Conservation (phyloP, 1,284 basidiomycete species). For the Blastosporella zonata region DNA sequence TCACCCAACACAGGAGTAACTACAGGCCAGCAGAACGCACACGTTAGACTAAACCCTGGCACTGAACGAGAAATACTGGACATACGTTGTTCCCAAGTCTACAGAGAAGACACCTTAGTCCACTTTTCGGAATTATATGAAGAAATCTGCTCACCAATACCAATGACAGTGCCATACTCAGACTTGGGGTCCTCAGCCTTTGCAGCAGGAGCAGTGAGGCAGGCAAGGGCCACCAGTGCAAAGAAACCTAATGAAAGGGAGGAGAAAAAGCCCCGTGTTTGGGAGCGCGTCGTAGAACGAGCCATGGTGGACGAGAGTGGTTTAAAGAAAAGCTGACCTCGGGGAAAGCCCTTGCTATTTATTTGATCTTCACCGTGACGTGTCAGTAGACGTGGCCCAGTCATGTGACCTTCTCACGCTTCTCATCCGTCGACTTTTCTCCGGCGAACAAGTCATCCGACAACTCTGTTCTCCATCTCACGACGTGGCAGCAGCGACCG, state of each 20-base stretch:
- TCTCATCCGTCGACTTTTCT: slow-evolving; percentile 6
- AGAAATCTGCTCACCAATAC: slow-evolving; percentile 70
- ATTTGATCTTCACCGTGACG: slow-evolving; percentile 29
- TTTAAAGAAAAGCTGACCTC: slow-evolving; percentile 14
- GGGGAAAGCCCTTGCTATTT: slow-evolving; percentile 20
- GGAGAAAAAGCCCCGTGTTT: slow-evolving; percentile 56
- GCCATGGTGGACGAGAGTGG: slow-evolving; percentile 33
- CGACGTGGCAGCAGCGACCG: slow-evolving; percentile 6
- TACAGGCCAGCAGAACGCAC: slow-evolving; percentile 27
- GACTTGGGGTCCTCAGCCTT: slow-evolving; percentile 50
- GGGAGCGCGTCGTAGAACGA: slow-evolving; percentile 53
- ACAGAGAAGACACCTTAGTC: slow-evolving; percentile 22
- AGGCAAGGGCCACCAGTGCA: slow-evolving; percentile 61
- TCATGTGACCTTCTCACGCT: slow-evolving; percentile 27
- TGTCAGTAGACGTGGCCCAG: slow-evolving; percentile 38
- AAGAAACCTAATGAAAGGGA: slow-evolving; percentile 65
- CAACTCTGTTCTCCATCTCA: neutral
- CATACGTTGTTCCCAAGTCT: slow-evolving; percentile 83
- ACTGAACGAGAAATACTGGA: neutral
- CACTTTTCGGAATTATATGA: neutral
- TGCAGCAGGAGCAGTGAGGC: slow-evolving; percentile 56
- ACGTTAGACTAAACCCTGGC: slow-evolving; percentile 20
- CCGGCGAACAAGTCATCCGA: slow-evolving; percentile 1
- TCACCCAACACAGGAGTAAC: slow-evolving; percentile 77
- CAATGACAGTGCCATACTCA: slow-evolving; percentile 92